A percentile compares a stretch with the other conserved stretches of the same genome.
Conservation (phyloP, 1,139 yeast species). For the Martiniozyma asiatica region DNA sequence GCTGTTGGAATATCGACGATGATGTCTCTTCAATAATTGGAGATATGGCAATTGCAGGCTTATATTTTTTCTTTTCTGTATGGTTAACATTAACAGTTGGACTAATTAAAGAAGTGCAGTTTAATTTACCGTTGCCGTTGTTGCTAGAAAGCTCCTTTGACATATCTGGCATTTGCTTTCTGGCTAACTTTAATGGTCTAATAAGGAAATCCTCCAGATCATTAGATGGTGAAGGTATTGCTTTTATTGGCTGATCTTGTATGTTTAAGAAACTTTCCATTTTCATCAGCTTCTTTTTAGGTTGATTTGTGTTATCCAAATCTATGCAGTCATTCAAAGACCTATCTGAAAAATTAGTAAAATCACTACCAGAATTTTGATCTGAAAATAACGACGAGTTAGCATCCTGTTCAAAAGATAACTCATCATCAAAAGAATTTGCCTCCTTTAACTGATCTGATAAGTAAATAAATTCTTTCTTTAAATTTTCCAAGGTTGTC, state of each 20-base stretch:
- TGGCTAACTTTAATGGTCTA: too few relatives aligned
- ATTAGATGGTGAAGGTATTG: neutral
- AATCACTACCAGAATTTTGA: neutral
- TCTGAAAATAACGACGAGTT: conserved; percentile 6
- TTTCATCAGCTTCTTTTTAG: conserved; percentile 13
- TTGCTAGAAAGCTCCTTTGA: too few relatives aligned
- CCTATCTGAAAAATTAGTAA: too few relatives aligned
- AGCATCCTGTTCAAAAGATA: neutral
- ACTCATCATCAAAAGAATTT: conserved; percentile 7
- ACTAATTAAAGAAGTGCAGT: too few relatives aligned
- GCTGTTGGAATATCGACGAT: too few relatives aligned
- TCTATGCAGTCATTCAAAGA: neutral
- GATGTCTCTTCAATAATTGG: too few relatives aligned
- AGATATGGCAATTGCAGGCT: too few relatives aligned
- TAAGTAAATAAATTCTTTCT: conserved; percentile 34
- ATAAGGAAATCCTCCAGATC: too few relatives aligned
- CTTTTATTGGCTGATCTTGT: conserved; percentile 4
- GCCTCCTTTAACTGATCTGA: conserved; percentile 17
- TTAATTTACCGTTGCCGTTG: too few relatives aligned
- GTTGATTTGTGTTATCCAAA: neutral
- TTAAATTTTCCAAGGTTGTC: conserved; percentile 37
- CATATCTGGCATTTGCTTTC: too few relatives aligned
- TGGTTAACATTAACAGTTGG: too few relatives aligned
- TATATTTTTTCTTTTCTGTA: too few relatives aligned
- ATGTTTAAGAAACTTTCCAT: conserved; percentile 20